Evolutionary conservation across 2,329 filamentous ascomycete species (phyloP).

Genomic region (Aspergillus sp.): DNA sequence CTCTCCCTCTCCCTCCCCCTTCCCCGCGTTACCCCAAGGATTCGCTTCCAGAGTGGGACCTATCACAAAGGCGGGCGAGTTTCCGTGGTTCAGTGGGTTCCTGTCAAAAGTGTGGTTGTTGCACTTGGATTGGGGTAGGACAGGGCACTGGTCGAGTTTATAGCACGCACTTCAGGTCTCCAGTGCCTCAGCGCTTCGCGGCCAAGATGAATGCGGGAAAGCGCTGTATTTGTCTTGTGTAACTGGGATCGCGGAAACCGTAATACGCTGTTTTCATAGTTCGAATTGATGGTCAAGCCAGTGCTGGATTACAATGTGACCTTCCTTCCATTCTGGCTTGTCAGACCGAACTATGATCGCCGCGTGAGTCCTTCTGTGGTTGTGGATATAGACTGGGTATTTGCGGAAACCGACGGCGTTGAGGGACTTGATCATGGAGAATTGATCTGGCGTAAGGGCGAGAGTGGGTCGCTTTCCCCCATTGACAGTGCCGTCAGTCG

Average conservation of each 20-base stretch:
- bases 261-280: background rate
- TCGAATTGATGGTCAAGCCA: constrained; percentile 75
- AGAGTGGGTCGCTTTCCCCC: constrained; percentile 61
- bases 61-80: background rate
- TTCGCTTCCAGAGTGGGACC: background rate
- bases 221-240: background rate
- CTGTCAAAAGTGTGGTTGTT: background rate
- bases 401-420: constrained; percentile 63
- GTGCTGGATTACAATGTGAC: constrained; percentile 73
- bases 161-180: background rate
- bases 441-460: constrained; percentile 76
- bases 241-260: background rate
- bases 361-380: constrained; percentile 78
- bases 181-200: background rate
- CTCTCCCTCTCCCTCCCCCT: background rate
- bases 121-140: background rate
- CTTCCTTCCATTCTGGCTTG: constrained; percentile 72
- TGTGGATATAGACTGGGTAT: constrained; percentile 56
- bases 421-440: constrained; percentile 77
- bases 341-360: constrained; percentile 78
- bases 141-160: background rate
- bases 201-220: background rate
- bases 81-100: background rate
- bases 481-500: background rate
- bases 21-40: background rate